Conservation (phyloP, 2,329 filamentous ascomycete genomes). For the Huntiella decipiens region DNA sequence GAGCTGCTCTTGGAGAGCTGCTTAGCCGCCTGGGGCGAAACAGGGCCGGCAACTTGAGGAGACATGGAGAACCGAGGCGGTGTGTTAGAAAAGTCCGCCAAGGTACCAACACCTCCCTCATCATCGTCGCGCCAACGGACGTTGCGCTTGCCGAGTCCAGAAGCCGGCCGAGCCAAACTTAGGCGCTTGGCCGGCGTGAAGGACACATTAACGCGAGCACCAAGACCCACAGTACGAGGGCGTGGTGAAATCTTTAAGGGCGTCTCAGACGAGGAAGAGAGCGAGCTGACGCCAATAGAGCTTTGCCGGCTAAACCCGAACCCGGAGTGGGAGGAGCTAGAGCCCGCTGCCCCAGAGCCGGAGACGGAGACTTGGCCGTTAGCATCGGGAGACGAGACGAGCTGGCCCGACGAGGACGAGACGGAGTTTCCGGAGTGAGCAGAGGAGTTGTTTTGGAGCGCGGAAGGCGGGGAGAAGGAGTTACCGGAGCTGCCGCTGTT, state of each 20-base stretch:
- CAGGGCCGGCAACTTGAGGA: background rate
- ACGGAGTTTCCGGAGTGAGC: constrained; percentile 3
- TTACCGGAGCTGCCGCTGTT: background rate
- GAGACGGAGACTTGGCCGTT: constrained; percentile 4
- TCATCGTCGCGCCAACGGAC: constrained; percentile 94
- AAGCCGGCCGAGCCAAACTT: constrained; percentile 14
- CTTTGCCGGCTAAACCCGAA: constrained; percentile 13
- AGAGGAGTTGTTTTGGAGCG: constrained; percentile 9
- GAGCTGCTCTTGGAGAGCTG: background rate
- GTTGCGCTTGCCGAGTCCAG: constrained; percentile 43
- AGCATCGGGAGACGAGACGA: constrained; percentile 10
- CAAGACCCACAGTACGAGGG: constrained; percentile 47
- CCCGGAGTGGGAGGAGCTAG: background rate
- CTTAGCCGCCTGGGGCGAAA: background rate
- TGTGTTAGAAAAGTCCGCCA: constrained; percentile 84
- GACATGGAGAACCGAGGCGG: constrained; percentile 25
- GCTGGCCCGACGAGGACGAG: constrained; percentile 1
- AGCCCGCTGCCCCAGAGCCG: background rate
- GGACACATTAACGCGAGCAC: constrained; percentile 46
- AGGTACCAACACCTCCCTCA: constrained; percentile 56
- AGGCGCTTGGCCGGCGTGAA: constrained; percentile 64
- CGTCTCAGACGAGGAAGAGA: constrained; percentile 21
- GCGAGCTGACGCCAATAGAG: constrained; percentile 1
- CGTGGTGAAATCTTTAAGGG: constrained; percentile 66
- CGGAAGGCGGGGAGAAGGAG: constrained; percentile 3